These are phyloP conservation scores for Diaporthe australafricana DNA, from an alignment of 2,329 filamentous ascomycete genomes.

Conservation along the genomic window DNA sequence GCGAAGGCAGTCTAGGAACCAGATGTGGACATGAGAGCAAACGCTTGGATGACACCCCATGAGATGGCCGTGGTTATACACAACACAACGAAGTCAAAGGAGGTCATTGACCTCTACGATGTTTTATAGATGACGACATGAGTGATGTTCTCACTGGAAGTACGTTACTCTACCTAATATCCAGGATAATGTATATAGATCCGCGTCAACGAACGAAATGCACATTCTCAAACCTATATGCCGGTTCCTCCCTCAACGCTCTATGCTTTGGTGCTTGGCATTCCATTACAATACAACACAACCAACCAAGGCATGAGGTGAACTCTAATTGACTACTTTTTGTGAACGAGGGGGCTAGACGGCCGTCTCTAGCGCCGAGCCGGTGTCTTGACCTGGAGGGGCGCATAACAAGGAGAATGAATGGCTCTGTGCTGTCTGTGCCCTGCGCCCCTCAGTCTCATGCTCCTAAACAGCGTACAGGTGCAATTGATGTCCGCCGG, in stretches of 20 bases:
- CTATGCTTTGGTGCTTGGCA: neutral
- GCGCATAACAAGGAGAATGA: neutral
- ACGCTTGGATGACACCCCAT: neutral
- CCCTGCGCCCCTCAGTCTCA: no score
- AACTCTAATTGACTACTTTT: neutral
- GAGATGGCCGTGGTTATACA: neutral
- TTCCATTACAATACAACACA: neutral
- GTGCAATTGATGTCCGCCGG: no score
- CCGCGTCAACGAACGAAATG: neutral
- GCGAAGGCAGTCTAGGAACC: constrained; percentile 58
- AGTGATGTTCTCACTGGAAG: constrained; percentile 14
- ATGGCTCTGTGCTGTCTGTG: no score
- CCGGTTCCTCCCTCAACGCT: neutral
- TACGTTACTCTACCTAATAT: constrained; percentile 2
- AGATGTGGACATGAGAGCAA: constrained; percentile 57
- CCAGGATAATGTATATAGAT: constrained; percentile 7
- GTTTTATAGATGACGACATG: constrained; percentile 15
- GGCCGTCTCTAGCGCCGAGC: neutral
- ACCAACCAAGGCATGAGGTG: no score
- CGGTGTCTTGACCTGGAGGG: neutral
- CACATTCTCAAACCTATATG: neutral
- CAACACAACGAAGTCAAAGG: neutral
- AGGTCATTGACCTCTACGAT: neutral
- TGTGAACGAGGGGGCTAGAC: neutral
- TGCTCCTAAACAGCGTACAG: no score